These are phyloP conservation scores for Candida caryicola DNA, from an alignment of 805 yeast genomes.

Conservation along the genomic window DNA sequence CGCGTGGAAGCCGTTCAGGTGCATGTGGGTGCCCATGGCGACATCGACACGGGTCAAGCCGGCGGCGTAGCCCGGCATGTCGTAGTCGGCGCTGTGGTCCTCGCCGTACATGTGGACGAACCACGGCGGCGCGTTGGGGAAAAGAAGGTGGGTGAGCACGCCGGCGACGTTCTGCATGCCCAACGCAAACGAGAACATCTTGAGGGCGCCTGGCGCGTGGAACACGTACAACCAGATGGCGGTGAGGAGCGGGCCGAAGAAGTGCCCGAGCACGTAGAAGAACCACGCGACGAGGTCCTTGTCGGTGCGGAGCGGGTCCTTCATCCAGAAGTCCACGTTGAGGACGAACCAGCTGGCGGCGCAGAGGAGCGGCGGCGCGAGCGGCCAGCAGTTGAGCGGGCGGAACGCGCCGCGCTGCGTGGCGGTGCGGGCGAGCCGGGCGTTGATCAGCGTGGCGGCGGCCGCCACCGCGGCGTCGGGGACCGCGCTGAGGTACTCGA, in stretches of 20 bases:
- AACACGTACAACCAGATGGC: constrained; percentile 62
- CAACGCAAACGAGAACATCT: constrained; percentile 50
- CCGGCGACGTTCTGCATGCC: constrained; percentile 63
- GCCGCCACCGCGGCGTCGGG: constrained; percentile 4
- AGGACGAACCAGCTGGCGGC: constrained; percentile 48
- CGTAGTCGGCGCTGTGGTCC: constrained; percentile 53
- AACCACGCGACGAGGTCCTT: constrained; percentile 61
- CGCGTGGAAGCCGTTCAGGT: constrained; percentile 60
- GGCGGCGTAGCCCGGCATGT: constrained; percentile 68
- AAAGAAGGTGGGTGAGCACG: constrained; percentile 54
- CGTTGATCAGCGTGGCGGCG: constrained; percentile 7
- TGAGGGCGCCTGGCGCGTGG: constrained; percentile 63
- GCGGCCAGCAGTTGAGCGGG: constrained; percentile 22
- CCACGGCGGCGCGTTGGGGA: constrained; percentile 79
- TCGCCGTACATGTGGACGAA: constrained; percentile 62
- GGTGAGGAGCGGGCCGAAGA: constrained; percentile 58
- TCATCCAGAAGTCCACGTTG: constrained; percentile 43
- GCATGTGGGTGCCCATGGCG: constrained; percentile 58
- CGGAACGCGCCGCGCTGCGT: constrained; percentile 4
- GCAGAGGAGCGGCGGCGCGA: constrained; percentile 39
- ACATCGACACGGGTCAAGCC: constrained; percentile 65
- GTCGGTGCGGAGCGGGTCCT: constrained; percentile 39
- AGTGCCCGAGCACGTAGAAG: constrained; percentile 60
- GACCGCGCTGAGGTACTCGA: constrained; percentile 6
- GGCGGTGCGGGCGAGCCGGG: neutral